Conservation (phyloP, 345 rosid genomes). For the Kandelia obovata region DNA sequence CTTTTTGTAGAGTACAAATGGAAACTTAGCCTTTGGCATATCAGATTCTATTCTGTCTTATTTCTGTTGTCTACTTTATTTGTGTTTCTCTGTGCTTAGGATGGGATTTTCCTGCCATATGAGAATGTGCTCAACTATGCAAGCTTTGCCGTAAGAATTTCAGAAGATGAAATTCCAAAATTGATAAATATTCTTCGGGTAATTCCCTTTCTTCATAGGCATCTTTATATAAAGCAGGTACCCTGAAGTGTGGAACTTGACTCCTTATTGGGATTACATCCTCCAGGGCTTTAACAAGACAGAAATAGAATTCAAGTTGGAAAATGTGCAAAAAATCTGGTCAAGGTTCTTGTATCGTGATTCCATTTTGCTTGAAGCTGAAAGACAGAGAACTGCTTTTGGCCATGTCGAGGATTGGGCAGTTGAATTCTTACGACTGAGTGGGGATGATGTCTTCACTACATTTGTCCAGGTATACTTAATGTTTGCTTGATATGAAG, state of each 20-base stretch:
- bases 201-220: slow-evolving; percentile 15
- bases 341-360: slow-evolving; percentile 82
- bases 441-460: slow-evolving; percentile 75
- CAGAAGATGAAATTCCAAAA: slow-evolving; percentile 86
- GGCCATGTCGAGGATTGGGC: slow-evolving; percentile 71
- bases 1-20: too few relatives aligned
- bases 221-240: background rate
- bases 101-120: slow-evolving; percentile 89
- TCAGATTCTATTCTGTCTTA: background rate
- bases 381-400: slow-evolving; percentile 53
- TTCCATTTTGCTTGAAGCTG: slow-evolving; percentile 80
- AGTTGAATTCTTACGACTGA: slow-evolving; percentile 45
- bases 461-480: slow-evolving; percentile 70
- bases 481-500: background rate
- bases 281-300: slow-evolving; percentile 65
- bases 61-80: background rate
- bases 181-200: slow-evolving; percentile 83
- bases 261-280: slow-evolving; percentile 7
- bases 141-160: slow-evolving; percentile 83
- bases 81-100: slow-evolving; percentile 45
- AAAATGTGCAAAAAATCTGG: slow-evolving; percentile 76
- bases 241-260: slow-evolving; percentile 1
- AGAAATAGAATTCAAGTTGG: slow-evolving; percentile 62
- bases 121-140: slow-evolving; percentile 92
- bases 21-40: background rate